phyloP scores from a whole-genome alignment of 2,329 filamentous ascomycete genomes.

The Diplodia corticola region DNA sequence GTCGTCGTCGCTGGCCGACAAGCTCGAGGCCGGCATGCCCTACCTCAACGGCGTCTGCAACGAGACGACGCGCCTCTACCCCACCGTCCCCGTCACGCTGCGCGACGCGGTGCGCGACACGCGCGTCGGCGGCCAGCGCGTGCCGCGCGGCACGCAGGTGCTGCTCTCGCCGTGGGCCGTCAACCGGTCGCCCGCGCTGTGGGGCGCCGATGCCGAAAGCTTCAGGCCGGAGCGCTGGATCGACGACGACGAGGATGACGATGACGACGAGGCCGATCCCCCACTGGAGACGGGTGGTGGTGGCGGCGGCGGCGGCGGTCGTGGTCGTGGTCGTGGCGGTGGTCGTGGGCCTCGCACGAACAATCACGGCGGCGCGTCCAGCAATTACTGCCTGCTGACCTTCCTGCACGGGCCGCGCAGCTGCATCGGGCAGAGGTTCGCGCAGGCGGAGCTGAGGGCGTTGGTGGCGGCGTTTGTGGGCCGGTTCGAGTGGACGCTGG shows the following conservation, averaged over 20 bases:
- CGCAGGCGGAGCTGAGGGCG: slow-evolving; percentile 39
- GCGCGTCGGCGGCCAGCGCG: slow-evolving; percentile 34
- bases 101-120: slow-evolving; percentile 38
- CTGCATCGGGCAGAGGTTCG: slow-evolving; percentile 43
- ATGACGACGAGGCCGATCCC: too few species aligned
- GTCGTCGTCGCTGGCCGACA: slow-evolving; percentile 28
- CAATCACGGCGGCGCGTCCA: slow-evolving; percentile 36
- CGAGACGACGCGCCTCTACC: slow-evolving; percentile 43
- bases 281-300: neutral
- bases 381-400: slow-evolving; percentile 45
- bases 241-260: slow-evolving; percentile 31
- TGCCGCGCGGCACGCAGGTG: slow-evolving; percentile 43
- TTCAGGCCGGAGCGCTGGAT: slow-evolving; percentile 51
- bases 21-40: slow-evolving; percentile 46
- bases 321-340: too few species aligned
- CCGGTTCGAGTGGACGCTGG: slow-evolving; percentile 38
- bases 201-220: slow-evolving; percentile 44
- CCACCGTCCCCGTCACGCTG: slow-evolving; percentile 39
- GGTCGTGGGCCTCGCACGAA: too few species aligned
- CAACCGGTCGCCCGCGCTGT: slow-evolving; percentile 45
- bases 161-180: slow-evolving; percentile 45
- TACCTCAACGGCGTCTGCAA: slow-evolving; percentile 50
- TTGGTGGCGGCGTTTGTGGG: slow-evolving; percentile 39
- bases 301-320: too few species aligned
- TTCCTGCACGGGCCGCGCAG: slow-evolving; percentile 47